These are phyloP conservation scores for Pholiota conissans DNA, from an alignment of 768 basidiomycete species.

Conservation along the genomic window DNA sequence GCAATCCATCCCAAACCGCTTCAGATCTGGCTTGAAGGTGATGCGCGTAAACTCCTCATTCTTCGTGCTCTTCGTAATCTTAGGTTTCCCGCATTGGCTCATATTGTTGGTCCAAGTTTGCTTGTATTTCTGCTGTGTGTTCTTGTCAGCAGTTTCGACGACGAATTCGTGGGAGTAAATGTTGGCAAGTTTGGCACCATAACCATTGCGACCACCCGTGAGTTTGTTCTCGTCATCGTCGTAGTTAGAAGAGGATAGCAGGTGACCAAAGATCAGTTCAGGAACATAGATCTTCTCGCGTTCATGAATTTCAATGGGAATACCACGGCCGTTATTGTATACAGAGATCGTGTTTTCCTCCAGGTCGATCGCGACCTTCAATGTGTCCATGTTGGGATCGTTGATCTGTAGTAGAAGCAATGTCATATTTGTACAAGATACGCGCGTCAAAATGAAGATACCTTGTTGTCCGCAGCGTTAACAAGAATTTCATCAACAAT, in stretches of 20 bases:
- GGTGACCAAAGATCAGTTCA: constrained; percentile 94
- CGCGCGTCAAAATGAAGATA: constrained; percentile 28
- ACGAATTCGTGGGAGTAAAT: constrained; percentile 97
- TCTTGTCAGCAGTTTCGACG: constrained; percentile 93
- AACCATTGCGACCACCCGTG: constrained; percentile 97
- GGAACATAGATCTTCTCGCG: constrained; percentile 95
- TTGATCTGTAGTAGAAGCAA: constrained; percentile 79
- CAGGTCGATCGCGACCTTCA: constrained; percentile 86
- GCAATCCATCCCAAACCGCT: constrained; percentile 85
- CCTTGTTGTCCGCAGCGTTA: constrained; percentile 99
- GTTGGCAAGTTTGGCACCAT: constrained; percentile 97
- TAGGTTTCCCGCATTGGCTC: constrained; percentile 82
- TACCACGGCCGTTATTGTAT: constrained; percentile 93
- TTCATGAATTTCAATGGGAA: constrained; percentile 94
- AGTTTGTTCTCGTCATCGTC: constrained; percentile 99
- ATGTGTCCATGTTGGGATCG: constrained; percentile 84
- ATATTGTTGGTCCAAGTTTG: constrained; percentile 96
- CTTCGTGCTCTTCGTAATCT: constrained; percentile 88
- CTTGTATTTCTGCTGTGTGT: constrained; percentile 84
- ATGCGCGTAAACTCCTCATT: constrained; percentile 92
- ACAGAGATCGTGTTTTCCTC: constrained; percentile 88
- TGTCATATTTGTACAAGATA: neutral
- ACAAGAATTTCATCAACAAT: constrained; percentile 99
- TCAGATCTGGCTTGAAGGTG: constrained; percentile 90
- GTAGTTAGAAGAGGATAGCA: constrained; percentile 94